Percentiles rank a stretch among this genome's conserved stretches.
phyloP scores from a whole-genome alignment of 2,329 filamentous ascomycete species.

The Colletotrichum abscissum region DNA sequence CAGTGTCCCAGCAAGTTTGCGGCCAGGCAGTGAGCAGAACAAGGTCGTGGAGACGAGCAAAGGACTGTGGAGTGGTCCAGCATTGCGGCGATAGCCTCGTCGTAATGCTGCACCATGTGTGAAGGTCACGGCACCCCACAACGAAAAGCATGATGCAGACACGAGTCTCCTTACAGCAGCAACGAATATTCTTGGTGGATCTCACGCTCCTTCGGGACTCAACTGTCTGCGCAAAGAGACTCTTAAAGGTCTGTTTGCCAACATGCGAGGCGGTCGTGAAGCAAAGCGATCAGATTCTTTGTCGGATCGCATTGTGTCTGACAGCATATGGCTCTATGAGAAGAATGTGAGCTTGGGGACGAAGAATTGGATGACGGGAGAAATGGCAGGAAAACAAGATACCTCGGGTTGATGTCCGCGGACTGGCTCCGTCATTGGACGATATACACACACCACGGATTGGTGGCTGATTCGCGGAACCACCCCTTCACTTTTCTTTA shows the following conservation, averaged over 20 bases:
- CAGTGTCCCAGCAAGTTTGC: conserved; percentile 61
- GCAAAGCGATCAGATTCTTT: neutral
- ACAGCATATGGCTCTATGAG: neutral
- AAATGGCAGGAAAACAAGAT: conserved; percentile 27
- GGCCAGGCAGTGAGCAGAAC: conserved; percentile 66
- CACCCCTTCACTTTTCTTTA: conserved; percentile 17
- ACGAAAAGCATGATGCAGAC: neutral
- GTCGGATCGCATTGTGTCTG: neutral
- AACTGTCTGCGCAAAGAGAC: neutral
- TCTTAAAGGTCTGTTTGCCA: neutral
- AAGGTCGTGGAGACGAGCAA: conserved; percentile 72
- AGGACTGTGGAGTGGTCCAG: conserved; percentile 64
- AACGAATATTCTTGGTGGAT: neutral
- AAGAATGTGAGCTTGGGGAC: neutral
- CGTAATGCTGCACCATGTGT: neutral
- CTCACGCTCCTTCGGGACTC: neutral
- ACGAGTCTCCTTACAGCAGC: neutral
- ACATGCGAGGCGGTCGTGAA: conserved; percentile 24
- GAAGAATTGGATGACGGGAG: neutral
- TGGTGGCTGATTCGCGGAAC: conserved; percentile 13
- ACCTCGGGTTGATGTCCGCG: conserved; percentile 30
- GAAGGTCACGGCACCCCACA: neutral
- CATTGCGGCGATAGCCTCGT: conserved; percentile 30
- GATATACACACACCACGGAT: neutral
- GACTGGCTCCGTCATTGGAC: conserved; percentile 32